These are phyloP conservation scores for Eucalyptus sideroxylon DNA, from an alignment of 345 rosid species.

Conservation along the genomic window DNA sequence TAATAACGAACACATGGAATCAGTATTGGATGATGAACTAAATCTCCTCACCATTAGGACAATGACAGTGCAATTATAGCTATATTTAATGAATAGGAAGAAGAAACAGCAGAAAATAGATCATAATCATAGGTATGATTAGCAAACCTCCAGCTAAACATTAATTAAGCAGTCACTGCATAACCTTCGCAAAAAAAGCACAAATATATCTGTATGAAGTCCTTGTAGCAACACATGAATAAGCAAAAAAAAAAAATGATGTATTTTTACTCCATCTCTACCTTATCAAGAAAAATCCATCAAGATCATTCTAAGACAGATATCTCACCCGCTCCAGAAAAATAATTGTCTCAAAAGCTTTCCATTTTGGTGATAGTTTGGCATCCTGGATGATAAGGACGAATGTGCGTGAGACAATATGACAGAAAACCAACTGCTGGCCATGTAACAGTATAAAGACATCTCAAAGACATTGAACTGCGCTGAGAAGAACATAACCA, in stretches of 20 bases:
- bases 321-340: constrained; percentile 72
- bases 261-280: background rate
- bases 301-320: background rate
- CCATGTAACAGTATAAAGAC: background rate
- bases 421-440: background rate
- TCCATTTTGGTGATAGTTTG: constrained; percentile 64
- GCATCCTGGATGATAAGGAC: constrained; percentile 42
- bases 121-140: background rate
- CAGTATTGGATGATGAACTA: background rate
- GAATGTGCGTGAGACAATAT: background rate
- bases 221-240: background rate
- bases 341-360: constrained; percentile 81
- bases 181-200: background rate
- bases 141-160: background rate
- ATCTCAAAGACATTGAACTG: background rate
- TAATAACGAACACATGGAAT: background rate
- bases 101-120: background rate
- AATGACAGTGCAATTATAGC: background rate
- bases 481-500: background rate
- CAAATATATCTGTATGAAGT: background rate
- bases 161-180: background rate
- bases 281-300: background rate
- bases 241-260: background rate
- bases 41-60: background rate
- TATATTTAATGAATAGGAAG: background rate